Evolutionary conservation across 1,284 basidiomycete species (phyloP).

Genomic region (Melampsora larici-populina): DNA sequence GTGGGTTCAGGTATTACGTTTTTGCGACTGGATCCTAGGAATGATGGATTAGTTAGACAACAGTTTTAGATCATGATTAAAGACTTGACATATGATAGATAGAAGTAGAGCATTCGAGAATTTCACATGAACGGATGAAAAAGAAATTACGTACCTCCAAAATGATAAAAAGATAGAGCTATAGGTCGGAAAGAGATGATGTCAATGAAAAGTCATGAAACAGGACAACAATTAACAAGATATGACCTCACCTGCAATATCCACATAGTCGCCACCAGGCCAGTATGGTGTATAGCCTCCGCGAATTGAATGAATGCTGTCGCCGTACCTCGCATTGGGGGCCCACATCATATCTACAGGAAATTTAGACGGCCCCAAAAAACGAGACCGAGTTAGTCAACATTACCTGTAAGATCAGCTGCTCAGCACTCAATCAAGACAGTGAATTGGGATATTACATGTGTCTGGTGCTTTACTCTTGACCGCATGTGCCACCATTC

Average conservation of each 20-base stretch:
- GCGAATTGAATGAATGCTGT: constrained; percentile 1
- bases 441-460: neutral
- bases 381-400: neutral
- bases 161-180: constrained; percentile 42
- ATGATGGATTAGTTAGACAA: neutral
- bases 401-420: neutral
- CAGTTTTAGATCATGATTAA: neutral
- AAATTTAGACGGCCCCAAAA: neutral
- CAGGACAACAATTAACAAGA: neutral
- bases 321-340: constrained; percentile 29
- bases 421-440: neutral
- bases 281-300: constrained; percentile 39
- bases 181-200: neutral
- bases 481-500: constrained; percentile 25
- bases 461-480: constrained; percentile 24
- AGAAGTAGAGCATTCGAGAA: neutral
- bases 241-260: constrained; percentile 21
- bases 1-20: constrained; percentile 21
- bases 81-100: neutral
- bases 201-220: neutral
- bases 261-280: constrained; percentile 34
- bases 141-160: constrained; percentile 21
- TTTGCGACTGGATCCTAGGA: constrained; percentile 1
- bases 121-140: neutral
- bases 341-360: constrained; percentile 31